Evolutionary conservation across 2,329 filamentous ascomycete genomes (phyloP).

Genomic region (Diaporthe citrichinensis): DNA sequence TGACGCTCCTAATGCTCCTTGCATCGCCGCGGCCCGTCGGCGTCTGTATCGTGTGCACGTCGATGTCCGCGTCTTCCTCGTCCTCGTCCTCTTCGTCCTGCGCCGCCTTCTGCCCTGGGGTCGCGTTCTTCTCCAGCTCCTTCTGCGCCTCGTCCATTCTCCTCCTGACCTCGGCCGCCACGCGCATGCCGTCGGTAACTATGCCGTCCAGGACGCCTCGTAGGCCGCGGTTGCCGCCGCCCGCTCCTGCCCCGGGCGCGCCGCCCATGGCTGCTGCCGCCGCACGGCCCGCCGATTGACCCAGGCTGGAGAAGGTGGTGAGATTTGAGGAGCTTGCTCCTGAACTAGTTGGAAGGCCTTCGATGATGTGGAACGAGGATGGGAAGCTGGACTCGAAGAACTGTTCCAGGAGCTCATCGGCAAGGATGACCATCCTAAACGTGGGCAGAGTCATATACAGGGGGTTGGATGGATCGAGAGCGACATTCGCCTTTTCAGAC

Average conservation of each 20-base stretch:
- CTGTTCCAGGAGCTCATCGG: conserved; percentile 93
- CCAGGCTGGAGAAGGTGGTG: conserved; percentile 86
- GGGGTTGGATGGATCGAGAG: conserved; percentile 92
- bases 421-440: conserved; percentile 98
- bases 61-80: conserved; percentile 73
- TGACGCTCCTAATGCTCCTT: conserved; percentile 74
- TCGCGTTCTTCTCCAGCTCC: conserved; percentile 87
- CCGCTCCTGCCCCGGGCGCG: conserved; percentile 59
- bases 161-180: conserved; percentile 90
- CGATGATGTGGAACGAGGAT: conserved; percentile 89
- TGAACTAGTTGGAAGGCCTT: conserved; percentile 63
- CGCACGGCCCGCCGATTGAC: conserved; percentile 65
- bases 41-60: conserved; percentile 44
- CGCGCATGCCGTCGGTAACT: conserved; percentile 96
- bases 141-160: conserved; percentile 96
- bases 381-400: conserved; percentile 98
- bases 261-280: conserved; percentile 56
- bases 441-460: conserved; percentile 96
- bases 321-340: conserved; percentile 75
- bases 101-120: conserved; percentile 66
- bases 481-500: conserved; percentile 86
- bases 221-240: conserved; percentile 77
- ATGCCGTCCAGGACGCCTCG: conserved; percentile 97
- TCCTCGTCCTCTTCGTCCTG: conserved; percentile 79
- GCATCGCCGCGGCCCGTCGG: conserved; percentile 67